Base-by-base conservation (phyloP, 805 yeast genomes). In the Lachancea kluyveri region DNA sequence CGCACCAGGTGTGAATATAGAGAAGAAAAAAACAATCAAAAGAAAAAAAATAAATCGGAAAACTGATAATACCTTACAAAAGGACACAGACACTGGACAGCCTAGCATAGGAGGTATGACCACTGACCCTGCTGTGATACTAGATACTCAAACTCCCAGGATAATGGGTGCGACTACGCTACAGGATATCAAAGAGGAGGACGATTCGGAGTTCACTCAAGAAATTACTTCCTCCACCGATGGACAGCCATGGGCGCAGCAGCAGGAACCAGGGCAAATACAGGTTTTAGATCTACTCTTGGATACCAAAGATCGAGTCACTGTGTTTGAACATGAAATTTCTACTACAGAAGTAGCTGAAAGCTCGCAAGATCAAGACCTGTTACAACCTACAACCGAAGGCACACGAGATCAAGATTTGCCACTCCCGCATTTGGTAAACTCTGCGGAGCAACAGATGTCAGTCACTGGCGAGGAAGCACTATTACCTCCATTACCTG, bases 101-200 rank as follows among this genome's bases (percentile, higher is more conserved):
- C n/a, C n/a, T n/a, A n/a, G n/a, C n/a, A n/a, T n/a, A n/a, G n/a
- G n/a, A n/a, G n/a, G n/a, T n/a, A n/a, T n/a, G n/a, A n/a, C n/a
- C n/a, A n/a, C n/a, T n/a, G n/a, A n/a, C n/a, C n/a, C n/a, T n/a
- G n/a, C n/a, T n/a, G n/a, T n/a, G n/a, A n/a, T n/a, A n/a, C n/a
- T n/a, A n/a, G n/a, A n/a, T n/a, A n/a, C n/a, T n/a, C n/a, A n/a
- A n/a, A n/a, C n/a, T n/a, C n/a, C n/a, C n/a, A n/a, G n/a, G n/a
- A n/a, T n/a, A n/a, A n/a, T n/a, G n/a, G n/a, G n/a, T n/a, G n/a
- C n/a, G n/a, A n/a, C n/a, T n/a, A n/a, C 39, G 24, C 30, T 51
- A 26, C 50, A 47, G 16, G 54, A 48, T 28, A 50, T 48, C 4
- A 46, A 49, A 36, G 57, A 51, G 36, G 54, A 49, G 24, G 52